A percentile compares a stretch with the other conserved stretches of the same genome.
Conservation (phyloP, 441 rosid genomes). For the Mallotus japonicus region DNA sequence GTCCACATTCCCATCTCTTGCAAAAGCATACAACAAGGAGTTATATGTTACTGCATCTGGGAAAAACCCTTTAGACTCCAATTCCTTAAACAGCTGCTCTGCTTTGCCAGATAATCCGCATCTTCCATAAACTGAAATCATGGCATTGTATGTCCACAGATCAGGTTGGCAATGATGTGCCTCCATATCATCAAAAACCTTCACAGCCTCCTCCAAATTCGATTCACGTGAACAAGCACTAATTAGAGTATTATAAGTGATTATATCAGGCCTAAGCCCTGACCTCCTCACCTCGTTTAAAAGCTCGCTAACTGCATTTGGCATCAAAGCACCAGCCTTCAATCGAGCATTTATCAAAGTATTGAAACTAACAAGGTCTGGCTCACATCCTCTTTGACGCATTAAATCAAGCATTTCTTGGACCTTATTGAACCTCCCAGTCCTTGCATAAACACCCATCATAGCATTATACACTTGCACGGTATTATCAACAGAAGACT, state of each 20-base stretch:
- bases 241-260: conserved; percentile 85
- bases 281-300: conserved; percentile 74
- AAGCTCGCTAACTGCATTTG: conserved; percentile 59
- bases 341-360: conserved; percentile 84
- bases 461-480: conserved; percentile 93
- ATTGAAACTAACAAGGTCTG: conserved; percentile 92
- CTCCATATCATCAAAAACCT: conserved; percentile 76
- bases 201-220: conserved; percentile 72
- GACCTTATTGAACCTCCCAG: conserved; percentile 61
- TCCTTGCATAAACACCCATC: conserved; percentile 92
- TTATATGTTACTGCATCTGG: conserved; percentile 92
- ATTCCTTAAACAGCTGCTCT: conserved; percentile 62
- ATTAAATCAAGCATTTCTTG: conserved; percentile 71
- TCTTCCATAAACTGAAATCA: conserved; percentile 88
- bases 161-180: conserved; percentile 74
- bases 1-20: conserved; percentile 73
- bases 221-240: conserved; percentile 86
- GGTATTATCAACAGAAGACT: conserved; percentile 55
- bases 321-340: conserved; percentile 55
- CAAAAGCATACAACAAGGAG: conserved; percentile 92
- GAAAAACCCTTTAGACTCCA: conserved; percentile 71
- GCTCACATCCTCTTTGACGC: conserved; percentile 76
- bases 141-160: conserved; percentile 94
- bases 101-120: conserved; percentile 75
- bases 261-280: conserved; percentile 78